Evolutionary conservation across 73 alveolate genomes (phyloP).

Genomic region (Halteria grandinella): DNA sequence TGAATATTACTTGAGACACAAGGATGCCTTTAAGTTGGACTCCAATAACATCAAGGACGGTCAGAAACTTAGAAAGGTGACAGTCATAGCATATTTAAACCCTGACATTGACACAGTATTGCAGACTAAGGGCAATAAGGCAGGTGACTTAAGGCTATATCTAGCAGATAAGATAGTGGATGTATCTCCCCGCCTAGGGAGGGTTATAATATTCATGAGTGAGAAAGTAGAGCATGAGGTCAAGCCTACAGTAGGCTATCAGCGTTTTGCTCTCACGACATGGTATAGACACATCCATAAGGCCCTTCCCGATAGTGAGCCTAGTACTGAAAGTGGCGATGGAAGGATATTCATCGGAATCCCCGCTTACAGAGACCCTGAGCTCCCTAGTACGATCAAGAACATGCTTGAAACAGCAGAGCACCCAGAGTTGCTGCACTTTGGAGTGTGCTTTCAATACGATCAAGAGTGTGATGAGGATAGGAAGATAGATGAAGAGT

Average conservation of each 20-base stretch:
- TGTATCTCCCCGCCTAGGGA: conserved; percentile 48
- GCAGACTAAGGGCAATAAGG: neutral
- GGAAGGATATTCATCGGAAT: conserved; percentile 67
- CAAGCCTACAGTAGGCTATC: conserved; percentile 34
- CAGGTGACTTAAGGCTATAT: conserved; percentile 52
- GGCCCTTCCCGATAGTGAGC: too few species aligned
- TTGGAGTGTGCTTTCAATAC: conserved; percentile 56
- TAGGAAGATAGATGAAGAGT: too few species aligned
- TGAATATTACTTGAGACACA: conserved; percentile 57
- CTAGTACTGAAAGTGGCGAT: too few species aligned
- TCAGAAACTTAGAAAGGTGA: conserved; percentile 49
- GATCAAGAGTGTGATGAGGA: too few species aligned
- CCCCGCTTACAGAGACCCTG: conserved; percentile 67
- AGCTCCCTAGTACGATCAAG: conserved; percentile 22
- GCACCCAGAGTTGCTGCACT: conserved; percentile 9
- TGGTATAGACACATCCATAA: conserved; percentile 58
- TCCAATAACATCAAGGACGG: conserved; percentile 38
- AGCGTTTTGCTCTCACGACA: conserved; percentile 63
- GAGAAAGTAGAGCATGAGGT: conserved; percentile 69
- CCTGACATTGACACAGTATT: neutral
- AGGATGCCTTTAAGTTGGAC: conserved; percentile 65
- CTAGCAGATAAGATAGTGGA: conserved; percentile 55
- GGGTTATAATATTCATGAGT: conserved; percentile 50
- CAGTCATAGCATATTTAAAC: conserved; percentile 49
- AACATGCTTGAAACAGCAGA: conserved; percentile 11